phyloP scores from a whole-genome alignment of 2,329 filamentous ascomycete species.

The Curvularia lunata region DNA sequence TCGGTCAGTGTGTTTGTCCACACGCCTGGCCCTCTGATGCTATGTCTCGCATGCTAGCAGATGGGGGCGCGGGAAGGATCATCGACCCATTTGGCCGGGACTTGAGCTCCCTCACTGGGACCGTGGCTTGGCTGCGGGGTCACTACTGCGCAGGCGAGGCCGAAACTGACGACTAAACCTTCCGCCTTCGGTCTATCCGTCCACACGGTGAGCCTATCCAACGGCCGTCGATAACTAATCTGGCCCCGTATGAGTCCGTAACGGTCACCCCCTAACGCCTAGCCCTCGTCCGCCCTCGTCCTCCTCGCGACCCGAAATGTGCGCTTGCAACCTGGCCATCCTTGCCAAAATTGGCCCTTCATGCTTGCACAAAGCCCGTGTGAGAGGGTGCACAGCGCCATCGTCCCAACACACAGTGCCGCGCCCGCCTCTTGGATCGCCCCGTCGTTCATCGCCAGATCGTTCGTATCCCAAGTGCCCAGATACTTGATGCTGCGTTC shows the following conservation, averaged over 20 bases:
- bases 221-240: constrained; percentile 18
- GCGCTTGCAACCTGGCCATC: constrained; percentile 7
- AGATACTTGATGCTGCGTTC: constrained; percentile 23
- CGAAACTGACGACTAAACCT: constrained; percentile 28
- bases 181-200: constrained; percentile 17
- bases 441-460: constrained; percentile 21
- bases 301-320: neutral
- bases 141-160: constrained; percentile 33
- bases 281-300: neutral
- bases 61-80: constrained; percentile 29
- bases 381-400: constrained; percentile 32
- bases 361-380: constrained; percentile 18
- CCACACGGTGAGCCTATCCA: constrained; percentile 33
- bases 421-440: constrained; percentile 19
- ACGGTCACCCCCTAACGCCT: constrained; percentile 12
- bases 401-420: constrained; percentile 31
- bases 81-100: constrained; percentile 28
- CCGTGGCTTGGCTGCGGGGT: constrained; percentile 32
- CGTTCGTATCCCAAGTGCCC: constrained; percentile 28
- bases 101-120: constrained; percentile 10
- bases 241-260: constrained; percentile 6
- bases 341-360: constrained; percentile 24
- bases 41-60: constrained; percentile 7
- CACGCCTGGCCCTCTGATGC: constrained; percentile 15
- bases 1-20: constrained; percentile 7